Conservation (phyloP, 1,284 basidiomycete species). For the Xanthoconium separans region DNA sequence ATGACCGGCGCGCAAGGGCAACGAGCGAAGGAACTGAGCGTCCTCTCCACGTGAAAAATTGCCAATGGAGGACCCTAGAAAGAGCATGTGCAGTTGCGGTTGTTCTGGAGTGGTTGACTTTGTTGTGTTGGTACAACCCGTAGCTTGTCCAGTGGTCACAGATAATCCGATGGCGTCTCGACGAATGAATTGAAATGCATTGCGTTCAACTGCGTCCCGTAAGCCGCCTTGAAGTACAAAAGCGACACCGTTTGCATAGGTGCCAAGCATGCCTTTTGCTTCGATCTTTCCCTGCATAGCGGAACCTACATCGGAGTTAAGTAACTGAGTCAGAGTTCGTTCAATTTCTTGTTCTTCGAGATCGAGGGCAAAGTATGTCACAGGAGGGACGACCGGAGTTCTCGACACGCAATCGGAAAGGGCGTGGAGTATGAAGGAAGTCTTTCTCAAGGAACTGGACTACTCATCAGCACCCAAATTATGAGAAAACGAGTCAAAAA, state of each 20-base stretch:
- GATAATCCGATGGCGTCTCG: constrained; percentile 38
- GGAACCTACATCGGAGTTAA: constrained; percentile 61
- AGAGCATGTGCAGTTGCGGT: constrained; percentile 76
- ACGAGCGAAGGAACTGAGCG: constrained; percentile 71
- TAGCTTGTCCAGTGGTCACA: constrained; percentile 20
- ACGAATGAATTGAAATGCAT: constrained; percentile 4
- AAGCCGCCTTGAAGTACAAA: constrained; percentile 65
- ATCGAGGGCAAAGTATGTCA: constrained; percentile 93
- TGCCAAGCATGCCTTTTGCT: constrained; percentile 85
- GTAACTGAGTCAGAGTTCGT: constrained; percentile 75
- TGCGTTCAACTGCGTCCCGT: constrained; percentile 14
- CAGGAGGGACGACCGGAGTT: constrained; percentile 42
- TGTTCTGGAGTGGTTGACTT: constrained; percentile 42
- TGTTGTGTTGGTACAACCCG: constrained; percentile 23
- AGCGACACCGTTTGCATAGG: constrained; percentile 81
- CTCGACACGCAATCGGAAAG: constrained; percentile 55
- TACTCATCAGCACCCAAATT: constrained; percentile 14
- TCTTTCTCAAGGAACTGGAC: constrained; percentile 82
- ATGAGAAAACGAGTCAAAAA: background rate
- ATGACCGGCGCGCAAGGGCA: constrained; percentile 74
- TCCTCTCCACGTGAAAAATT: constrained; percentile 85
- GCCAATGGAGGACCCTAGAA: constrained; percentile 93
- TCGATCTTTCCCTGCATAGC: constrained; percentile 67
- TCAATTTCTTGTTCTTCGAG: constrained; percentile 86
- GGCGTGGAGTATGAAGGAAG: constrained; percentile 81